Evolutionary conservation across 352 stramenopile genomes (phyloP).

Genomic region (Phytophthora agathidicida): DNA sequence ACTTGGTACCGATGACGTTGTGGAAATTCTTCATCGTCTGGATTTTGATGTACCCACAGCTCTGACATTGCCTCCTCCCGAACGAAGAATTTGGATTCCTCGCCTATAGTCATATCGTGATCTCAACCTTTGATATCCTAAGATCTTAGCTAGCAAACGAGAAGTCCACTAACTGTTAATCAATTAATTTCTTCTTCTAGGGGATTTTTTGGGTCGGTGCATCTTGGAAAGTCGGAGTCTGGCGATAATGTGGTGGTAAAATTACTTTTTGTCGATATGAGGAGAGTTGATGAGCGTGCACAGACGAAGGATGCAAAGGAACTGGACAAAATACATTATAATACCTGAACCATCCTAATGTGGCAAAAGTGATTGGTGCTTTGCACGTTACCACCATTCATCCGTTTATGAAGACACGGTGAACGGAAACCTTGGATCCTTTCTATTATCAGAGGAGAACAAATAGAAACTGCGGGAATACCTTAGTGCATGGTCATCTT

Average conservation of each 20-base stretch:
- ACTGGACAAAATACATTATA: too few species aligned
- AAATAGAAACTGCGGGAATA: constrained; percentile 17
- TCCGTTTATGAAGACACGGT: constrained; percentile 34
- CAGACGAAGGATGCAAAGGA: constrained; percentile 27
- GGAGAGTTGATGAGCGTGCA: not conserved
- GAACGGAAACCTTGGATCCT: constrained; percentile 24
- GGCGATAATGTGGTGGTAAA: constrained; percentile 37
- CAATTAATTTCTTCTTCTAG: too few species aligned
- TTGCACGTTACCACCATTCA: constrained; percentile 39
- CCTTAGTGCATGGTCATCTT: constrained; percentile 28
- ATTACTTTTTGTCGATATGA: constrained; percentile 15
- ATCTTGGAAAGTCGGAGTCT: constrained; percentile 11
- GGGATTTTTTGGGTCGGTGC: constrained; percentile 21
- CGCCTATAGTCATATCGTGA: too few species aligned
- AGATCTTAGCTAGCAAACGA: too few species aligned
- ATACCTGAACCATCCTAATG: constrained; percentile 31
- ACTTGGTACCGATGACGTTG: too few species aligned
- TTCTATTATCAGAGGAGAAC: constrained; percentile 6
- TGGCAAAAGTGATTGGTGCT: constrained; percentile 37
- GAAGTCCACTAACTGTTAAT: too few species aligned
- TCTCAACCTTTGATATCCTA: too few species aligned
- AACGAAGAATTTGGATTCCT: too few species aligned
- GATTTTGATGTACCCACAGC: too few species aligned
- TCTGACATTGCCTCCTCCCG: too few species aligned
- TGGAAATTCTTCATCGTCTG: too few species aligned